Evolutionary conservation across 345 rosid genomes (phyloP), one percentile per base, ranked within the genome.

Genomic region (Mangifera indica): DNA sequence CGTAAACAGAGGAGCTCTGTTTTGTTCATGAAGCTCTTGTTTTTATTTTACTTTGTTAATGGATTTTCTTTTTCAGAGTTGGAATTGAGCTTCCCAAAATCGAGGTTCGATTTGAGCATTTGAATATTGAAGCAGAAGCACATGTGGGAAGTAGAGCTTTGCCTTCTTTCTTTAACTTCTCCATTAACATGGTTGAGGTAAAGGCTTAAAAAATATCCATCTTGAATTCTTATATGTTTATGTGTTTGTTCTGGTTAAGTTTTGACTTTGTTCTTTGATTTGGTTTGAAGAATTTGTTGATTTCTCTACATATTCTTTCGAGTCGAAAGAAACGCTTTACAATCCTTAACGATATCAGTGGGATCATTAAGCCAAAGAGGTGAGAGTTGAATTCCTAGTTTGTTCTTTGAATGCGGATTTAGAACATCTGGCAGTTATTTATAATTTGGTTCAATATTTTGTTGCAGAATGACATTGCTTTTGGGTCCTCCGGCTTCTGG

Each of bases 401-500:
- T n/a, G n/a, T n/a, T n/a, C n/a, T n/a, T n/a, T n/a, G n/a, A n/a
- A n/a, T 14, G 44, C 40, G 3, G 15, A 13, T 60, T 2, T 15
- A 0, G 37, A 14, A 44, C 13, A 44, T 55, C 9, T 40, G 20
- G 49, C 6, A 56, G 40, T 40, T 10, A 0, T 57, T 20, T n/a
- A n/a, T 72, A 4, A 25, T 58, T 53, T 54, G 52, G 66, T 37
- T 48, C n/a, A 25, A 51, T 18, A 70, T 6, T n/a, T 44, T 63
- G 26, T 63, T 24, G 66, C 72, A 92, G 96, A 70, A 79, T 87
- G 89, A 80, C 96, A 56, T 62, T 92, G 84, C 93, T 92, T 42
- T 75, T 92, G 81, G 97, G 97, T 61, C 97, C 97, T 70, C 96
- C 96, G 49, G 75, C 88, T 72, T 88, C 97, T 52, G 97, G 97